Evolutionary conservation across 2,329 filamentous ascomycete species (phyloP), one percentile per base, ranked within the genome.

Genomic region (Microcyclospora pomicola): DNA sequence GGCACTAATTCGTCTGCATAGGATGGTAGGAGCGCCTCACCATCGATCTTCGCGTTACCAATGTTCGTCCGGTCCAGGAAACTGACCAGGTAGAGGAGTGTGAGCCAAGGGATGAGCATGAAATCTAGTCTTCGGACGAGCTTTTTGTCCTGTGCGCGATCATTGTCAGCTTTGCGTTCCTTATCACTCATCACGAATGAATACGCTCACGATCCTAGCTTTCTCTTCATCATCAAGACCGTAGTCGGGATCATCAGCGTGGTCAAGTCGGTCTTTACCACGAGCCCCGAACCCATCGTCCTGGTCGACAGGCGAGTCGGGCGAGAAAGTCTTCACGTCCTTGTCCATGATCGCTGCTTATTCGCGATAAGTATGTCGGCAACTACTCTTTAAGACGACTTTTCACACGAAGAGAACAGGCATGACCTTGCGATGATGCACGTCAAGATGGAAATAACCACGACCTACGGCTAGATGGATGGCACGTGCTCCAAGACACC

Each of bases 1-100:
- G 6, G 14, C 30, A n/a, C 5, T 5, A n/a, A 9, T 31, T 39
- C 32, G 16, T 38, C 31, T 19, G 4, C 19, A 7, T 24, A 4
- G 19, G 7, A 24, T 24, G 5, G 7, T 24, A 5, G 19, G 19
- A 24, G 19, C 19, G 4, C 7, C 19, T 24, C 19, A 24, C 59
- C 59, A 1, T 58, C 59, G 24, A 62, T 58, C 35, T 43, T 43
- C 4, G 44, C 44, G 28, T 47, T 47, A 7, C 44, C 44, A 27
- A 45, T 45, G 31, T 45, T 45, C 6, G 15, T 32, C 13, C 68
- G 37, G 31, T 76, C 32, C 15, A 86, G 68, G 56, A 85, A 86
- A 42, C 77, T 80, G 37, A 84, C 68, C 2, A 87, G 67, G 50
- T 86, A 86, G 27, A 86, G 67, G 34, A 84, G 64, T 41, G 75